Conservation (phyloP, 192 early-diverging fungal genomes). For the Mortierella hygrophila region DNA sequence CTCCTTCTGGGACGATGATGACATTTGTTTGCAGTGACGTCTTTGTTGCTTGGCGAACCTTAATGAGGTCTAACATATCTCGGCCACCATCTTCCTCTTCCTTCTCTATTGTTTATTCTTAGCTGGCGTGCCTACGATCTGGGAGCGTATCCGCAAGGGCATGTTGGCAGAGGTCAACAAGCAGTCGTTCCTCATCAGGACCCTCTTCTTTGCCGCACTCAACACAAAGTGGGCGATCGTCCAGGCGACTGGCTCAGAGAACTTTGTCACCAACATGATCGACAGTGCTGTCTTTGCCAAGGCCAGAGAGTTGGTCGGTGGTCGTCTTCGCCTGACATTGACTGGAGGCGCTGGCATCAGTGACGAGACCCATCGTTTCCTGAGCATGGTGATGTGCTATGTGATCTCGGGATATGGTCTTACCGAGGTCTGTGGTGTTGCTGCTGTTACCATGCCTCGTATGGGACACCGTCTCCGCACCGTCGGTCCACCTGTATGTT, state of each 20-base stretch:
- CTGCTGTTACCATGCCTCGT: constrained; percentile 57
- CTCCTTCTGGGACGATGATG: not conserved
- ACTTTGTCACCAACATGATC: constrained; percentile 63
- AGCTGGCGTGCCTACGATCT: constrained; percentile 81
- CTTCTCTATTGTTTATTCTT: not conserved
- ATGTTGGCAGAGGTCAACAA: constrained; percentile 68
- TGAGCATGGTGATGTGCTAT: constrained; percentile 72
- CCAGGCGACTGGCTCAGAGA: constrained; percentile 55
- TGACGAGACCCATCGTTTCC: constrained; percentile 77
- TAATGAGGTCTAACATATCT: not conserved
- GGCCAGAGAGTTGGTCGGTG: constrained; percentile 76
- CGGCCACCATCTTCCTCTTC: not conserved
- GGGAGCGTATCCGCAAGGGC: constrained; percentile 84
- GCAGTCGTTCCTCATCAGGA: constrained; percentile 56
- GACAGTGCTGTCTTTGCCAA: constrained; percentile 74
- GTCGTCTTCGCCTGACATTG: constrained; percentile 70
- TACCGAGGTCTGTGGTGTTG: constrained; percentile 75
- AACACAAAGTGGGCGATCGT: constrained; percentile 65
- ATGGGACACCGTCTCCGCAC: constrained; percentile 58
- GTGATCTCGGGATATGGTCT: constrained; percentile 81
- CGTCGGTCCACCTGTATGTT: constrained; percentile 74
- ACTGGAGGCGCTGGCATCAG: constrained; percentile 83
- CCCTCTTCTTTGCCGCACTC: constrained; percentile 70
- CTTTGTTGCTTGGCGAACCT: not conserved
- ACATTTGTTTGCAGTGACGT: constrained; percentile 1